Conservation (phyloP, 1,284 basidiomycete species). For the Heliocybe sulcata region DNA sequence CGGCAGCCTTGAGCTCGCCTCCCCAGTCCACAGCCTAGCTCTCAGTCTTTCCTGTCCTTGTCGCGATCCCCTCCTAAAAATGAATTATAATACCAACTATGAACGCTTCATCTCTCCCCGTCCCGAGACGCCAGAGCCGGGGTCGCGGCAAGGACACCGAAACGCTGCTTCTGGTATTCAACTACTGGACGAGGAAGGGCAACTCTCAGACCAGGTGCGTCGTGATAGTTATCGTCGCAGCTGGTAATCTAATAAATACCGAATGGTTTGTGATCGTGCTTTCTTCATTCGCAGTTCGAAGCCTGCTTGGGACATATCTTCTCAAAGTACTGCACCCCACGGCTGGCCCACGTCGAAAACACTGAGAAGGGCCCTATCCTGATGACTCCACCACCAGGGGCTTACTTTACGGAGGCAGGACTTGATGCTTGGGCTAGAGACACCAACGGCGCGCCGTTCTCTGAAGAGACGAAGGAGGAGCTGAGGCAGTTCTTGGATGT, state of each 20-base stretch:
- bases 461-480: constrained; percentile 70
- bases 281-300: constrained; percentile 38
- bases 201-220: constrained; percentile 53
- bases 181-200: constrained; percentile 59
- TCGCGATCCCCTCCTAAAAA: constrained; percentile 2
- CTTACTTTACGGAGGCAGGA: constrained; percentile 49
- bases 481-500: constrained; percentile 68
- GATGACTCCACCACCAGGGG: constrained; percentile 44
- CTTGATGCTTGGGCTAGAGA: constrained; percentile 69
- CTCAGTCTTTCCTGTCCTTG: not conserved
- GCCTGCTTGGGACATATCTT: constrained; percentile 63
- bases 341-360: constrained; percentile 17
- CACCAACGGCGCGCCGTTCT: constrained; percentile 69
- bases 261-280: not conserved
- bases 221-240: not conserved
- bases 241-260: not conserved
- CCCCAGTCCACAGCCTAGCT: not conserved
- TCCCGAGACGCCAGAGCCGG: constrained; percentile 55
- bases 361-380: constrained; percentile 19
- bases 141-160: constrained; percentile 48
- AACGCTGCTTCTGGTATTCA: constrained; percentile 34
- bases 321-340: constrained; percentile 63
- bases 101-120: constrained; percentile 40
- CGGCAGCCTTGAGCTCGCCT: not conserved
- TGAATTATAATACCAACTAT: constrained; percentile 20